Evolutionary conservation across 192 early-diverging fungal species (phyloP), one percentile per base, ranked within the genome.

Genomic region (Podila verticillata): DNA sequence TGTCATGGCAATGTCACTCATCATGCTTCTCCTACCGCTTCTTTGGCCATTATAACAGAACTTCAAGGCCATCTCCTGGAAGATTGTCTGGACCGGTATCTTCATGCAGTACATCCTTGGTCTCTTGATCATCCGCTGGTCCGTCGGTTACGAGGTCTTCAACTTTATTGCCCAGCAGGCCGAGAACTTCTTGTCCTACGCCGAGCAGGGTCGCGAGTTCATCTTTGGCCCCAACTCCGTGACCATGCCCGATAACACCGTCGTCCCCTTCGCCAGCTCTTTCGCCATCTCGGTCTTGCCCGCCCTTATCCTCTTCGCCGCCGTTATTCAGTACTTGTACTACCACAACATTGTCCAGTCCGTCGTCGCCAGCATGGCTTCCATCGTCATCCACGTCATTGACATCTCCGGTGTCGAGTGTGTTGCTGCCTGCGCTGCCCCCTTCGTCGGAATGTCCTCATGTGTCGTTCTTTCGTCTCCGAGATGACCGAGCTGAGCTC

Each of bases 271-370:
- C 2, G 59, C 68, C 19, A 15, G 68, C 24, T 60, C 68, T 62
- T 94, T 97, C 79, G 92, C 88, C 61, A 82, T 93, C 48, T 67
- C 83, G 0, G 92, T 95, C 39, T 87, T 97, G 48, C 95, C 96
- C 19, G 93, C 95, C 39, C 87, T 96, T 57, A 89, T 97, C 68
- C 95, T 96, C 85, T 97, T 97, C 84, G 91, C 92, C 32, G 78
- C 96, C 32, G 89, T 94, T 61, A 93, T 97, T 48, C 91, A 94
- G 61, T 87, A 91, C 59, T 81, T 95, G 70, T 94, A 93, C 86
- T 95, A 97, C 85, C 82, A 93, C 73, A 93, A 94, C 70, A 91
- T 88, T 49, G 90, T 95, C 77, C 96, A 96, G 83, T 94, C 93
- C 90, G 63, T 96, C 64, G 88, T 97, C 32, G 74, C 77, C 19